Evolutionary conservation across 495 filamentous ascomycete genomes (phyloP).

Genomic region (Pseudomonodictys pantanalensis): DNA sequence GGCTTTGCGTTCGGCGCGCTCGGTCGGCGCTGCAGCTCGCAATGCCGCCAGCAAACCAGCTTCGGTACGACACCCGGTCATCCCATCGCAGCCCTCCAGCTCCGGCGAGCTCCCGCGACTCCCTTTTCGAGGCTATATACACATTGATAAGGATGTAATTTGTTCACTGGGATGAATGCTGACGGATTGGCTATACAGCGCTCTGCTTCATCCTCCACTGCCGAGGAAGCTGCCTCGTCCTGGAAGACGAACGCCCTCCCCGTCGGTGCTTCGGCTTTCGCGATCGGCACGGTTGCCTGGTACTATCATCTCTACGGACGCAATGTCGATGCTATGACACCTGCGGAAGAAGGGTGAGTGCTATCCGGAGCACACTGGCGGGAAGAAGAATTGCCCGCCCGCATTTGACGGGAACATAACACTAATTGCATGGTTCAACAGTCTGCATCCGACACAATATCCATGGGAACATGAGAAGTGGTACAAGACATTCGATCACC

Average conservation of each 20-base stretch:
- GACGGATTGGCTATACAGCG: slow-evolving; percentile 50
- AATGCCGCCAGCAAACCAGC: slow-evolving; percentile 57
- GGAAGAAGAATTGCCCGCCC: background rate
- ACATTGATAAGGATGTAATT: background rate
- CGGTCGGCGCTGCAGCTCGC: slow-evolving; percentile 63
- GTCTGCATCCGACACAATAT: slow-evolving; percentile 86
- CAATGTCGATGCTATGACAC: slow-evolving; percentile 82
- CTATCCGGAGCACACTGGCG: background rate
- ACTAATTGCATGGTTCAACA: slow-evolving; percentile 42
- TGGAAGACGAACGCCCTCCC: slow-evolving; percentile 74
- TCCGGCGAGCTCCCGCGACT: slow-evolving; percentile 26
- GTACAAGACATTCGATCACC: slow-evolving; percentile 94
- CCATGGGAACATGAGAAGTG: slow-evolving; percentile 93
- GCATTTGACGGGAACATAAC: background rate
- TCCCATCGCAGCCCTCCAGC: slow-evolving; percentile 22
- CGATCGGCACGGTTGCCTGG: slow-evolving; percentile 85
- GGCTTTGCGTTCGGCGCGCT: slow-evolving; percentile 74
- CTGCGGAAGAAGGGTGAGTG: slow-evolving; percentile 87
- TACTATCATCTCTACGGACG: slow-evolving; percentile 94
- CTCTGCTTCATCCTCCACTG: slow-evolving; percentile 55
- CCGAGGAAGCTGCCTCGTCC: slow-evolving; percentile 55
- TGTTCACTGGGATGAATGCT: slow-evolving; percentile 28
- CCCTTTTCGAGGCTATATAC: slow-evolving; percentile 29
- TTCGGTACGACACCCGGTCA: slow-evolving; percentile 52
- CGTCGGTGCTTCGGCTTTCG: slow-evolving; percentile 75